phyloP scores from a whole-genome alignment of 1,139 yeast genomes.

The Diutina ranongensis region DNA sequence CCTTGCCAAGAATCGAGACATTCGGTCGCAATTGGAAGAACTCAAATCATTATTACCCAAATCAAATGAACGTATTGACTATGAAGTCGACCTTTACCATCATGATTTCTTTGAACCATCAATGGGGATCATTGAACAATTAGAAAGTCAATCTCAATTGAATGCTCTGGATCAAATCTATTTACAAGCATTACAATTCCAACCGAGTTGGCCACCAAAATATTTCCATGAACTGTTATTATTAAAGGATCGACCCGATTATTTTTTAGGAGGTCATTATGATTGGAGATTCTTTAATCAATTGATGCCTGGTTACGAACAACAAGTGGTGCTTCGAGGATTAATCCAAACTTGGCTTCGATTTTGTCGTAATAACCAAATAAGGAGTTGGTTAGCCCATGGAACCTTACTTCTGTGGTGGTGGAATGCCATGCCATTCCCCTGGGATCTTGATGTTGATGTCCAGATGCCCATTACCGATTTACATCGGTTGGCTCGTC shows the following conservation, averaged over 20 bases:
- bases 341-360: conserved; percentile 2
- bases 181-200: neutral
- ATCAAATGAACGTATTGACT: neutral
- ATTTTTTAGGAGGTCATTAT: neutral
- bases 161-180: neutral
- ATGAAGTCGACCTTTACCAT: neutral
- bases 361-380: conserved; percentile 3
- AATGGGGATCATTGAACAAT: neutral
- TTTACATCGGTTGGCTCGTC: conserved; percentile 12
- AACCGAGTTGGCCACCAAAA: neutral
- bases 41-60: neutral
- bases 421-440: conserved; percentile 15
- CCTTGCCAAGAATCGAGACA: neutral
- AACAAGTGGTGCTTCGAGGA: neutral
- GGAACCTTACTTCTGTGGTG: conserved; percentile 15
- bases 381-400: conserved; percentile 14
- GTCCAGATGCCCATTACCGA: conserved; percentile 16
- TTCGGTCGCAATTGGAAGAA: neutral
- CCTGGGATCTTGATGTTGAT: conserved; percentile 16
- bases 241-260: neutral
- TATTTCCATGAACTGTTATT: neutral
- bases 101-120: neutral
- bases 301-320: neutral
- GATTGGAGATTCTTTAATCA: conserved; percentile 4
- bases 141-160: neutral